A percentile compares a stretch with the other conserved stretches of the same genome.
phyloP scores from a whole-genome alignment of 129 eudicot species.

The Erigeron canadensis region DNA sequence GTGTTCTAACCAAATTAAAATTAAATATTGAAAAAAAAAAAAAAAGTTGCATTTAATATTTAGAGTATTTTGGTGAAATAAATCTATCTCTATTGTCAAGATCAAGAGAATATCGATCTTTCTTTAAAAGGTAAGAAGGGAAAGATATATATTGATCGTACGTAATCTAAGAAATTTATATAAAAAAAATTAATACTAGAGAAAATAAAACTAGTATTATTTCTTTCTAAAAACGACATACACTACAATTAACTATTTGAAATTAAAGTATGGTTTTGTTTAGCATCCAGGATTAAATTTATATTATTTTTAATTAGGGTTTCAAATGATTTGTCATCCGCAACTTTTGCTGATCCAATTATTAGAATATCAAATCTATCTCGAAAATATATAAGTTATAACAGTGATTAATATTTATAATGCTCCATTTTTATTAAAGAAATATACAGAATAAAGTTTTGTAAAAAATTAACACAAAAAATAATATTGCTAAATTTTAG shows the following conservation, averaged over 20 bases:
- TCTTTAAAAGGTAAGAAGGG: neutral
- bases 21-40: neutral
- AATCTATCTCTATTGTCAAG: neutral
- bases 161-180: neutral
- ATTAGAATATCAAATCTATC: conserved; percentile 25
- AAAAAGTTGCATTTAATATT: neutral
- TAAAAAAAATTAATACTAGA: neutral
- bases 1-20: neutral
- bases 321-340: conserved; percentile 32
- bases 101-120: neutral
- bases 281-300: conserved; percentile 19
- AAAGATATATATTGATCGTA: neutral
- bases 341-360: conserved; percentile 29
- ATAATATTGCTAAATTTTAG: too few species aligned
- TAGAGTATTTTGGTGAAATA: neutral
- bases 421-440: neutral
- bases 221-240: neutral
- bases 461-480: too few species aligned
- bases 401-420: conserved; percentile 10
- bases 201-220: neutral
- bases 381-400: conserved; percentile 19
- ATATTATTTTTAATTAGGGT: conserved; percentile 7
- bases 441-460: neutral
- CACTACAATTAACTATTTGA: neutral
- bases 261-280: conserved; percentile 3